phyloP scores from a whole-genome alignment of 768 basidiomycete species.

The Punctularia strigosozonata region DNA sequence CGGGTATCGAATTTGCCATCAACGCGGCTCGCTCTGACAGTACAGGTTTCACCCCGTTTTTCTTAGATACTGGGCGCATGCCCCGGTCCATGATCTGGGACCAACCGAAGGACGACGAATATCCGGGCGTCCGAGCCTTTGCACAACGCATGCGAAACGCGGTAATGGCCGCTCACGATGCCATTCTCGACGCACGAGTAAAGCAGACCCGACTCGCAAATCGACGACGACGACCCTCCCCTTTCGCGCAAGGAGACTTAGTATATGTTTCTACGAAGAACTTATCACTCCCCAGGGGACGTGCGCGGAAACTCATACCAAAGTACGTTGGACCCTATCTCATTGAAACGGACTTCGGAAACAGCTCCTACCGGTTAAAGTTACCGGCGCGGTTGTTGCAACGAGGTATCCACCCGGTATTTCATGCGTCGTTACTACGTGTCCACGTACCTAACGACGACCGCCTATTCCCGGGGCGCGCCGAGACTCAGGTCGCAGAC shows the following conservation, averaged over 20 bases:
- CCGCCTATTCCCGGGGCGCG: constrained; percentile 10
- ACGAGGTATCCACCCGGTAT: constrained; percentile 10
- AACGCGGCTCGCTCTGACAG: constrained; percentile 21
- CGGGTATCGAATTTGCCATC: constrained; percentile 25
- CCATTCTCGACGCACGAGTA: constrained; percentile 16
- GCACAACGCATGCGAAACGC: constrained; percentile 16
- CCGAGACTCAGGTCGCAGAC: constrained; percentile 6
- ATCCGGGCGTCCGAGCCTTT: constrained; percentile 18
- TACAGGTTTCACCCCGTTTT: constrained; percentile 25
- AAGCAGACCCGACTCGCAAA: constrained; percentile 24
- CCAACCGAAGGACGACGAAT: constrained; percentile 1
- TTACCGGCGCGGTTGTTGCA: constrained; percentile 9
- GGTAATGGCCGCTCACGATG: constrained; percentile 20
- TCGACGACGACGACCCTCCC: constrained; percentile 2
- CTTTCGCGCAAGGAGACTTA: constrained; percentile 14
- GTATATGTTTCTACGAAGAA: constrained; percentile 15
- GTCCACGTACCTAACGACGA: constrained; percentile 14
- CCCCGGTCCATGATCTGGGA: constrained; percentile 21
- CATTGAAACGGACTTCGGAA: constrained; percentile 8
- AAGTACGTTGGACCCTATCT: constrained; percentile 19
- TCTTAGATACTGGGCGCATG: constrained; percentile 19
- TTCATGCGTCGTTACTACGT: constrained; percentile 12
- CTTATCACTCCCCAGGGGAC: constrained; percentile 4
- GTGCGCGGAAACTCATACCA: constrained; percentile 15
- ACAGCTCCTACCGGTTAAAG: constrained; percentile 12